A percentile compares a stretch with the other conserved stretches of the same genome.
Evolutionary conservation across 2,329 filamentous ascomycete species (phyloP).

Genomic region (Colletotrichum echinochloae): DNA sequence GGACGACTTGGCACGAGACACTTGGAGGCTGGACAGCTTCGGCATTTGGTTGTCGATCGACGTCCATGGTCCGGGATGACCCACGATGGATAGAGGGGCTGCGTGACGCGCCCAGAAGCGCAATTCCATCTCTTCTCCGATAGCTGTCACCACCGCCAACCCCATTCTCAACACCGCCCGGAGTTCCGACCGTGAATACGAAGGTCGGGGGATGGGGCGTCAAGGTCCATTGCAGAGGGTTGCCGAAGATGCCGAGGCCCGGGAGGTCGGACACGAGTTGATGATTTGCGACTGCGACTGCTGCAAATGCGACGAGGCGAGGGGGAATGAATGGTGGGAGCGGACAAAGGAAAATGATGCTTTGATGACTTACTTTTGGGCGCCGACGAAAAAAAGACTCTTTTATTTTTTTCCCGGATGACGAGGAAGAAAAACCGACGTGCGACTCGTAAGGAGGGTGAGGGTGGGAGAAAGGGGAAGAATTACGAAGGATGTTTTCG

Average conservation of each 20-base stretch:
- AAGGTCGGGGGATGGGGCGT: neutral
- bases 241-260: slow-evolving; percentile 34
- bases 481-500: slow-evolving; percentile 36
- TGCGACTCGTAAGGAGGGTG: slow-evolving; percentile 48
- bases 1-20: slow-evolving; percentile 1
- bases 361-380: slow-evolving; percentile 63
- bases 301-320: slow-evolving; percentile 30
- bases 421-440: slow-evolving; percentile 49
- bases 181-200: neutral
- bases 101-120: slow-evolving; percentile 7
- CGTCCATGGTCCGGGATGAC: slow-evolving; percentile 31
- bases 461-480: slow-evolving; percentile 25
- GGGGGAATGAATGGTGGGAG: slow-evolving; percentile 21
- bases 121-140: slow-evolving; percentile 1
- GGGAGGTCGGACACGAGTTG: slow-evolving; percentile 5
- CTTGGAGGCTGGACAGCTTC: slow-evolving; percentile 20
- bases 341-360: slow-evolving; percentile 41
- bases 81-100: slow-evolving; percentile 40
- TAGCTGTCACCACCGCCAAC: neutral
- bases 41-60: slow-evolving; percentile 30
- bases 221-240: neutral
- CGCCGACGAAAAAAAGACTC: slow-evolving; percentile 56
- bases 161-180: neutral
- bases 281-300: slow-evolving; percentile 19
- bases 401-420: slow-evolving; percentile 39